phyloP scores from a whole-genome alignment of 2,329 filamentous ascomycete genomes.

The Periglandula ipomoeae region DNA sequence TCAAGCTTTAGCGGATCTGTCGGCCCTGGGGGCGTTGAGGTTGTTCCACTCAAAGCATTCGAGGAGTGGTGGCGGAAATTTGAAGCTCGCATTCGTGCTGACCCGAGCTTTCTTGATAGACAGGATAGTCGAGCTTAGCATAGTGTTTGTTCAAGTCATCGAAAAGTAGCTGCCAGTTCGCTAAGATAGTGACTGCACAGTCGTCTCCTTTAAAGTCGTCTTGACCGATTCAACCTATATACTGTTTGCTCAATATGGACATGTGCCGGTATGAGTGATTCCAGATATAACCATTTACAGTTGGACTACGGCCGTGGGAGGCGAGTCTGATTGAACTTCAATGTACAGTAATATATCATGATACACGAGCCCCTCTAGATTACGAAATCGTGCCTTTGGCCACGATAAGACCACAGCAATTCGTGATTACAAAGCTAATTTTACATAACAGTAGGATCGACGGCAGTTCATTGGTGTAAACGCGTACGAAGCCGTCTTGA shows the following conservation, averaged over 20 bases:
- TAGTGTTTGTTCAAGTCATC: background rate
- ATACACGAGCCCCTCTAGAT: too few relatives aligned
- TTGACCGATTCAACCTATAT: too few relatives aligned
- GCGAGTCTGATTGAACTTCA: too few relatives aligned
- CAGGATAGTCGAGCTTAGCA: conserved; percentile 17
- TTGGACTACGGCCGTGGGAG: too few relatives aligned
- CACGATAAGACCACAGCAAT: background rate
- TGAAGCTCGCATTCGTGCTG: conserved; percentile 72
- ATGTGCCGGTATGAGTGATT: too few relatives aligned
- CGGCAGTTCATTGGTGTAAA: background rate
- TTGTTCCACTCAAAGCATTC: conserved; percentile 89
- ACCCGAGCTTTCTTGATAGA: conserved; percentile 82
- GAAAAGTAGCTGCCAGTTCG: too few relatives aligned
- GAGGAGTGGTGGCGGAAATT: conserved; percentile 98
- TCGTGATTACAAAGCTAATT: background rate
- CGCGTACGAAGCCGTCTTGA: background rate
- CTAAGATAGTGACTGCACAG: too few relatives aligned
- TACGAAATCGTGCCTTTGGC: too few relatives aligned
- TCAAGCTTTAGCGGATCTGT: conserved; percentile 69
- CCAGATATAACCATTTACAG: too few relatives aligned
- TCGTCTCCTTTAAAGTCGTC: too few relatives aligned
- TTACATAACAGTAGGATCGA: background rate
- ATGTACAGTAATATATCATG: too few relatives aligned
- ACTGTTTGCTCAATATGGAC: too few relatives aligned
- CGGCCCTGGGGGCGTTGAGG: conserved; percentile 59